These are phyloP conservation scores for Zarea fungicola DNA, from an alignment of 2,329 filamentous ascomycete genomes.

Conservation along the genomic window DNA sequence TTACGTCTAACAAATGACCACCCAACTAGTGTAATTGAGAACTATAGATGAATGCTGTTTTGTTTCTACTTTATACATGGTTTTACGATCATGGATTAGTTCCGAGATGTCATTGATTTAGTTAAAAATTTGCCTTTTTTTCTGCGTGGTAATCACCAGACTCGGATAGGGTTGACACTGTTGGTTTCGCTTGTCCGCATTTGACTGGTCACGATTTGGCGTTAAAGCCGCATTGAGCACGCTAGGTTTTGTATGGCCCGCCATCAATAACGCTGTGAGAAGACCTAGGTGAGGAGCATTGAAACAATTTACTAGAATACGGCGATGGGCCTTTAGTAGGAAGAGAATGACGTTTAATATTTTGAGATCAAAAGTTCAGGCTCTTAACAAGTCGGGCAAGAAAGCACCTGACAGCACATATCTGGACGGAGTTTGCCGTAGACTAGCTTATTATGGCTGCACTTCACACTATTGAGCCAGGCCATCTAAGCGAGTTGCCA, in stretches of 20 bases:
- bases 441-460: neutral
- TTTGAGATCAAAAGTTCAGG: neutral
- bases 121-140: neutral
- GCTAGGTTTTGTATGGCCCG: too few species aligned
- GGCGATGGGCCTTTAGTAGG: too few species aligned
- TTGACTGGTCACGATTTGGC: neutral
- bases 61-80: too few species aligned
- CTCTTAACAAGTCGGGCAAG: neutral
- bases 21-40: too few species aligned
- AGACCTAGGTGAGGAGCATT: too few species aligned
- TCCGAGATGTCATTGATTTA: too few species aligned
- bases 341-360: too few species aligned
- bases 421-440: neutral
- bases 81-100: too few species aligned
- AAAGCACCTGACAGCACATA: neutral
- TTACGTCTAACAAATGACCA: too few species aligned
- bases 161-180: conserved; percentile 7
- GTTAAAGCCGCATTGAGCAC: neutral
- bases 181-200: neutral
- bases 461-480: neutral
- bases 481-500: neutral
- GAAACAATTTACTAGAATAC: too few species aligned
- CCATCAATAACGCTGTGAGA: too few species aligned
- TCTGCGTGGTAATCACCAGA: neutral
- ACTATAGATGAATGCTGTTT: too few species aligned